These are phyloP conservation scores for Paramecium pentaurelia DNA, from an alignment of 73 alveolate species.

Conservation along the genomic window DNA sequence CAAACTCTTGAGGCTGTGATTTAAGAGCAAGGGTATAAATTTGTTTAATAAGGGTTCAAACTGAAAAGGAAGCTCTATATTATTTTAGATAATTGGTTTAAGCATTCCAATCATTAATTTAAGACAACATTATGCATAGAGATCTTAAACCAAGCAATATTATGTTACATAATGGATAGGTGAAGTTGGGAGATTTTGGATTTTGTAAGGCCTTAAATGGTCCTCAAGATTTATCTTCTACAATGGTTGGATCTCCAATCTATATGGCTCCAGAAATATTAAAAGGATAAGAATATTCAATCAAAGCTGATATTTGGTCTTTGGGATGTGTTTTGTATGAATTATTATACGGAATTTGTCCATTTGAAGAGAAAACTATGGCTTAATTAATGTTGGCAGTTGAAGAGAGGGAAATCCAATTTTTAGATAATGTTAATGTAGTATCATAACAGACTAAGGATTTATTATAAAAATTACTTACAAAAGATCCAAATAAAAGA, in stretches of 20 bases:
- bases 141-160: slow-evolving; percentile 59
- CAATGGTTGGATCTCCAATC: slow-evolving; percentile 65
- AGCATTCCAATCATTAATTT: slow-evolving; percentile 41
- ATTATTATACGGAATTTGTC: slow-evolving; percentile 62
- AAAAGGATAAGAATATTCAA: slow-evolving; percentile 54
- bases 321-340: slow-evolving; percentile 62
- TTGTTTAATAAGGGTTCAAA: background rate
- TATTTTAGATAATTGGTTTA: slow-evolving; percentile 21
- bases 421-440: slow-evolving; percentile 32
- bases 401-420: slow-evolving; percentile 54
- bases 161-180: slow-evolving; percentile 40
- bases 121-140: slow-evolving; percentile 58
- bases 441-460: slow-evolving; percentile 30
- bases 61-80: slow-evolving; percentile 50
- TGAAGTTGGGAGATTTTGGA: slow-evolving; percentile 58
- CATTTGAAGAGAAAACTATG: slow-evolving; percentile 60
- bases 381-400: slow-evolving; percentile 58
- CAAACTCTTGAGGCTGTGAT: slow-evolving; percentile 41
- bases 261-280: slow-evolving; percentile 70
- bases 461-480: slow-evolving; percentile 19
- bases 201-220: slow-evolving; percentile 51
- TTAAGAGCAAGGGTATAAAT: background rate
- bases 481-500: slow-evolving; percentile 59
- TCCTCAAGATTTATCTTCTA: slow-evolving; percentile 46
- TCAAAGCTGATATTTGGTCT: slow-evolving; percentile 67